These are phyloP conservation scores for Hemileccinum impolitum DNA, from an alignment of 768 basidiomycete genomes.

Conservation along the genomic window DNA sequence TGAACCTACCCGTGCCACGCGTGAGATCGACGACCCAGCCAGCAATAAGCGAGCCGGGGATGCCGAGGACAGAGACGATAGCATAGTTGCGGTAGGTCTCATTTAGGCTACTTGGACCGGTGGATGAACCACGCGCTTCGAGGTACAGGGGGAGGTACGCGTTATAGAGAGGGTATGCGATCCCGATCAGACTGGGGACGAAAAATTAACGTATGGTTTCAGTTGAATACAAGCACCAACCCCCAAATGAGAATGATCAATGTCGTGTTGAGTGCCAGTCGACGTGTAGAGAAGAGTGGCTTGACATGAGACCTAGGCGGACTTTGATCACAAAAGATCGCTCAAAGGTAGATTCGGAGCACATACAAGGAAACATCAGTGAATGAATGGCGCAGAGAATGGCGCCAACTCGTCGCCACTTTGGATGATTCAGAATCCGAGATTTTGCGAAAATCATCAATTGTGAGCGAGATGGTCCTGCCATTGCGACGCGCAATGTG, in stretches of 20 bases:
- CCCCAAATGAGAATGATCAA: constrained; percentile 53
- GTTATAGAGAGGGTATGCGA: constrained; percentile 54
- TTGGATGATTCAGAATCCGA: constrained; percentile 17
- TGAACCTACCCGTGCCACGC: constrained; percentile 30
- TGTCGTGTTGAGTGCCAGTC: constrained; percentile 43
- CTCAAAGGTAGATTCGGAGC: neutral
- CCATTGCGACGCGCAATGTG: constrained; percentile 49
- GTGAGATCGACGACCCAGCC: constrained; percentile 44
- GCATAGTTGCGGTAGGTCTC: constrained; percentile 47
- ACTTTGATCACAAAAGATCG: neutral
- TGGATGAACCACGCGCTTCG: constrained; percentile 29
- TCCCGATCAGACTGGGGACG: constrained; percentile 40
- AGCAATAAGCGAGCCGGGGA: constrained; percentile 48
- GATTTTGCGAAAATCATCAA: constrained; percentile 40
- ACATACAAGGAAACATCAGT: constrained; percentile 40
- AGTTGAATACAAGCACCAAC: constrained; percentile 21
- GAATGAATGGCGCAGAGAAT: constrained; percentile 33
- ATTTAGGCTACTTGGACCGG: constrained; percentile 19
- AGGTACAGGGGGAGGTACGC: constrained; percentile 51
- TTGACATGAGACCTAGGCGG: constrained; percentile 42
- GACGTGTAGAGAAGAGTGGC: constrained; percentile 45
- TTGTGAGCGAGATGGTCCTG: constrained; percentile 40
- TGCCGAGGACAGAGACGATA: constrained; percentile 44
- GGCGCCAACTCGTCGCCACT: constrained; percentile 14
- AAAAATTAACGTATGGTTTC: neutral